Base-by-base conservation (phyloP, 208 protist genomes). In the Trypanosoma scelopori region DNA sequence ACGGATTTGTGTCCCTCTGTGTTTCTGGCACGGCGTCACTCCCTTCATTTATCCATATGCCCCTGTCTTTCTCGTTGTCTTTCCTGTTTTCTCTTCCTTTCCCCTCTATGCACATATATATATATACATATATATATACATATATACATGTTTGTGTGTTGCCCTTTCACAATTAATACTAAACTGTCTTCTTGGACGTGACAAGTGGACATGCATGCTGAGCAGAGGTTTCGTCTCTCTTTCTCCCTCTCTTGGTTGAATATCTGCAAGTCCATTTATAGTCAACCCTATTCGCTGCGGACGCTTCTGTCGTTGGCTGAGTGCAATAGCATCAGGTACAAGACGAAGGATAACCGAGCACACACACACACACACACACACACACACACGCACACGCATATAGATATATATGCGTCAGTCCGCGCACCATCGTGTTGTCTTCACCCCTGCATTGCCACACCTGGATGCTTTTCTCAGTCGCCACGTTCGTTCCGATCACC, bases 381-480 rank as follows among this genome's bases (percentile, higher is more conserved):
- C 23, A 59, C 51, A 22, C 32, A 37, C 45, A 7, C 42, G 47
- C 27, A 41, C 65, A 58, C 41, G 22, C 30, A 69, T 16, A 59
- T 37, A 22, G 5, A 37, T 37, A 37, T 37, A 37, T 37, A 60
- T 87, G 25, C 43, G 55, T 5, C 51, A 28, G 20, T 81, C 74
- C 35, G 28, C n/a, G n/a, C 50, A 35, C 5, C 3, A 9, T 6
- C 39, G 7, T 27, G 88, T 80, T 25, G 83, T 91, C 28, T 94
- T 94, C 66, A 92, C 85, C 7, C 78, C 82, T 15, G 81, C 65
- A 43, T 85, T 80, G 46, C 85, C 82, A 5, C 37, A 65, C 23
- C 73, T 94, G 32, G 70, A 83, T 30, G 20, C 37, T 25, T 94
- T 90, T 64, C 84, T 84, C 5, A 59, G 57, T 15, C 60, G 65